Conservation (phyloP, 2,329 filamentous ascomycete species). For the Mycogone perniciosa region DNA sequence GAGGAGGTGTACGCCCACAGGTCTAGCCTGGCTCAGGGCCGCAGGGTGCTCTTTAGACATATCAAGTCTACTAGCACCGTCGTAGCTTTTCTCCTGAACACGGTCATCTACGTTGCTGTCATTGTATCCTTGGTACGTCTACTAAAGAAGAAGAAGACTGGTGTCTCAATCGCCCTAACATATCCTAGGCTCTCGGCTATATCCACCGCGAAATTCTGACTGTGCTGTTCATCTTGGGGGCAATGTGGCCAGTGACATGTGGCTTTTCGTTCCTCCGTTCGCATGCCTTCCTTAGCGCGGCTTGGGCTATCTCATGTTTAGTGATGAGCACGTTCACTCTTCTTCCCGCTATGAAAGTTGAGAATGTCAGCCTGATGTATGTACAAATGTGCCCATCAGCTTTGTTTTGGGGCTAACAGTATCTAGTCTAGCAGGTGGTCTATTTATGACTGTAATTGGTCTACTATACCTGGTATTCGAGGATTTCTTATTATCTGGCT, state of each 20-base stretch:
- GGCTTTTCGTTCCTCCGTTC: constrained; percentile 64
- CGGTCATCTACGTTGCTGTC: constrained; percentile 62
- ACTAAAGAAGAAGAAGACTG: background rate
- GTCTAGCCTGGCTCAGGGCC: constrained; percentile 60
- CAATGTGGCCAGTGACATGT: constrained; percentile 71
- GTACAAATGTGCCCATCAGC: constrained; percentile 20
- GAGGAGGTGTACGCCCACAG: constrained; percentile 84
- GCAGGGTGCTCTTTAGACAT: constrained; percentile 61
- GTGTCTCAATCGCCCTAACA: constrained; percentile 8
- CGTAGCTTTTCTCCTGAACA: constrained; percentile 56
- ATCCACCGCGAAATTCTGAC: constrained; percentile 87
- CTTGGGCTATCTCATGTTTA: constrained; percentile 71
- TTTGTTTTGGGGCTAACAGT: constrained; percentile 9
- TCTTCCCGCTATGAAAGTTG: constrained; percentile 77
- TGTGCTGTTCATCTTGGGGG: constrained; percentile 65
- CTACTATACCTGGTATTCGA: constrained; percentile 76
- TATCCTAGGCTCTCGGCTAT: constrained; percentile 73
- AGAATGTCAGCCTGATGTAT: constrained; percentile 69
- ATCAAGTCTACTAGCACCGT: constrained; percentile 54
- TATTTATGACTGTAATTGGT: constrained; percentile 70
- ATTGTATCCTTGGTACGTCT: constrained; percentile 67
- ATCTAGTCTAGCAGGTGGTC: constrained; percentile 63
- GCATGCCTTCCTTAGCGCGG: constrained; percentile 56
- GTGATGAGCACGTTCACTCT: constrained; percentile 89
- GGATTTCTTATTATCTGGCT: constrained; percentile 48